phyloP scores from a whole-genome alignment of 2,329 filamentous ascomycete species.

The Parascedosporium putredinis region DNA sequence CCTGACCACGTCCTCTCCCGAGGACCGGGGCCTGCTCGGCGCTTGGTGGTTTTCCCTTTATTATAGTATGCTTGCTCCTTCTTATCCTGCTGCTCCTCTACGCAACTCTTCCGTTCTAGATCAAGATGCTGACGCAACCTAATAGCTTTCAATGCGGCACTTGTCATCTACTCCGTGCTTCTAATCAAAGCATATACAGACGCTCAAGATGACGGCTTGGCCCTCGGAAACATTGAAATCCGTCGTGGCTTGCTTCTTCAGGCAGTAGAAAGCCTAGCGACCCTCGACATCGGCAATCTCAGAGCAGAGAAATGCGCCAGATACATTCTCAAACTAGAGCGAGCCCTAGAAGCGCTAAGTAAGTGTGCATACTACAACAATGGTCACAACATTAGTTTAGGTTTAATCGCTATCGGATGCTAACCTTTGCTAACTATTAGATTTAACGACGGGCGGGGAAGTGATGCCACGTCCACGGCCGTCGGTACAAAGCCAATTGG shows the following conservation, averaged over 20 bases:
- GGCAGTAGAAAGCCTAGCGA: constrained; percentile 3
- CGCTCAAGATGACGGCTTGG: not conserved
- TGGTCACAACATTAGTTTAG: not conserved
- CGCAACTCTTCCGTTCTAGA: no score
- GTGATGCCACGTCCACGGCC: not conserved
- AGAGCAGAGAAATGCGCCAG: constrained; percentile 6
- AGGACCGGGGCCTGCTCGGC: not conserved
- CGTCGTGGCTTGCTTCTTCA: not conserved
- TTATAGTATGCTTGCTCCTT: no score
- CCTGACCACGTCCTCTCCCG: not conserved
- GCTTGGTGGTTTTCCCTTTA: constrained; percentile 6
- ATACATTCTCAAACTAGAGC: constrained; percentile 5
- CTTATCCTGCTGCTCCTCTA: not conserved
- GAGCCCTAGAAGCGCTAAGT: constrained; percentile 2
- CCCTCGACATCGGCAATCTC: not conserved
- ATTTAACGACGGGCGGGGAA: not conserved
- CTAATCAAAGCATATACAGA: not conserved
- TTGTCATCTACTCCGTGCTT: not conserved
- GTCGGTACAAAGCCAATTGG: not conserved
- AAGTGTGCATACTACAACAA: not conserved
- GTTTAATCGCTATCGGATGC: no score
- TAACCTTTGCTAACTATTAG: no score
- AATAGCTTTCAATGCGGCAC: constrained; percentile 3
- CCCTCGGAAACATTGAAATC: constrained; percentile 1
- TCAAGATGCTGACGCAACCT: no score